phyloP scores from a whole-genome alignment of 1,284 basidiomycete genomes.

The Ustilago bromivora region DNA sequence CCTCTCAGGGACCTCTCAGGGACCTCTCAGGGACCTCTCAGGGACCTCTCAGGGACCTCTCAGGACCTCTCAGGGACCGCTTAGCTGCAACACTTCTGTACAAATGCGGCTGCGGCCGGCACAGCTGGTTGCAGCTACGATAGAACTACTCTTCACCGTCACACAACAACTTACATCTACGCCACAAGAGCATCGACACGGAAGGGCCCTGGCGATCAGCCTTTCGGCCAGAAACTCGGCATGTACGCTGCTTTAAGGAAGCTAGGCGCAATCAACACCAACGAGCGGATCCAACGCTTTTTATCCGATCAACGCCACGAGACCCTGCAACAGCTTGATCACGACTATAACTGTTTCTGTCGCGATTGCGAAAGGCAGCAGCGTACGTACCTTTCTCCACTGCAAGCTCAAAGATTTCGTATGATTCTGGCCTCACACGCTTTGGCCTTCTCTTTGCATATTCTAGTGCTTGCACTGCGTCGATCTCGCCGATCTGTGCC shows the following conservation, averaged over 20 bases:
- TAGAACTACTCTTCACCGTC: background rate
- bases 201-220: too few relatives aligned
- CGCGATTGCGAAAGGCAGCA: slow-evolving; percentile 15
- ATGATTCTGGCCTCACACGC: background rate
- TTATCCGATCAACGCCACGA: slow-evolving; percentile 2
- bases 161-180: background rate
- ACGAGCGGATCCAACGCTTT: slow-evolving; percentile 12
- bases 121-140: background rate
- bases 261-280: slow-evolving; percentile 7
- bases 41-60: too few relatives aligned
- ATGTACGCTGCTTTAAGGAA: slow-evolving; percentile 29
- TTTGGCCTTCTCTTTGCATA: background rate
- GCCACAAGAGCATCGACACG: background rate
- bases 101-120: too few relatives aligned
- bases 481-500: slow-evolving; percentile 7
- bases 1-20: too few relatives aligned
- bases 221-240: background rate
- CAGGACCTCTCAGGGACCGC: background rate
- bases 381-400: slow-evolving; percentile 10
- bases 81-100: background rate
- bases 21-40: background rate
- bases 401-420: background rate
- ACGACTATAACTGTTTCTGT: slow-evolving; percentile 22
- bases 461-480: slow-evolving; percentile 24
- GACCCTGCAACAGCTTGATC: background rate